Conservation (phyloP, 164 flowering plant genomes). For the Vitis rupestris region DNA sequence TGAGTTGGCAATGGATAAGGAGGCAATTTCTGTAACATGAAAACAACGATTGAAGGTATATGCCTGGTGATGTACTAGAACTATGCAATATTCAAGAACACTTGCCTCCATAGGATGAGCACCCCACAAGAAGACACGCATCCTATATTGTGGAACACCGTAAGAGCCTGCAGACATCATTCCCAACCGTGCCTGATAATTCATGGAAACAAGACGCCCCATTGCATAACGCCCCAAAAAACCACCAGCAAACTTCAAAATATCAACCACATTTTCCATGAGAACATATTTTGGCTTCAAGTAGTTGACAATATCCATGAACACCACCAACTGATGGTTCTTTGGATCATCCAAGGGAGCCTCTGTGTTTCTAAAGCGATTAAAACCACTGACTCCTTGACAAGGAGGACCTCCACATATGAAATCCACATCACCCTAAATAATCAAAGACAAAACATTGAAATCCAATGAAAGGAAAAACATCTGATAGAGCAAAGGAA, state of each 20-base stretch:
- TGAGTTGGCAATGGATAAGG: conserved; percentile 87
- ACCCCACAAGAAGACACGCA: conserved; percentile 89
- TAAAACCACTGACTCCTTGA: conserved; percentile 90
- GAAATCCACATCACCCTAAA: conserved; percentile 77
- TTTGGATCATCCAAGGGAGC: conserved; percentile 63
- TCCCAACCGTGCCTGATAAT: conserved; percentile 77
- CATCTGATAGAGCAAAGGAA: background rate
- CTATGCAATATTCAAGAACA: background rate
- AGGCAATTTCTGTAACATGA: conserved; percentile 56
- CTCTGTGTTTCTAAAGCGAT: conserved; percentile 58
- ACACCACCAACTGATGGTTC: conserved; percentile 67
- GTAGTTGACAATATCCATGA: conserved; percentile 69
- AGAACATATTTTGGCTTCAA: conserved; percentile 69
- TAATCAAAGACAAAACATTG: background rate
- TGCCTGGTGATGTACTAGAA: background rate
- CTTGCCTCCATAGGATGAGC: conserved; percentile 58
- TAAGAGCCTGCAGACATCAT: conserved; percentile 81
- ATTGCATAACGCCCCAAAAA: conserved; percentile 75
- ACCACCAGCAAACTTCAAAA: conserved; percentile 58
- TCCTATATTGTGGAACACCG: conserved; percentile 82
- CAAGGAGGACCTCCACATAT: conserved; percentile 98
- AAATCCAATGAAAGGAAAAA: background rate
- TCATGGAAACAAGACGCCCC: conserved; percentile 56
- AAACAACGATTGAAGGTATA: no score
- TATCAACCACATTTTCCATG: conserved; percentile 92